These are phyloP conservation scores for Capsicum chinense DNA, from an alignment of 257 asterid genomes.

Conservation along the genomic window DNA sequence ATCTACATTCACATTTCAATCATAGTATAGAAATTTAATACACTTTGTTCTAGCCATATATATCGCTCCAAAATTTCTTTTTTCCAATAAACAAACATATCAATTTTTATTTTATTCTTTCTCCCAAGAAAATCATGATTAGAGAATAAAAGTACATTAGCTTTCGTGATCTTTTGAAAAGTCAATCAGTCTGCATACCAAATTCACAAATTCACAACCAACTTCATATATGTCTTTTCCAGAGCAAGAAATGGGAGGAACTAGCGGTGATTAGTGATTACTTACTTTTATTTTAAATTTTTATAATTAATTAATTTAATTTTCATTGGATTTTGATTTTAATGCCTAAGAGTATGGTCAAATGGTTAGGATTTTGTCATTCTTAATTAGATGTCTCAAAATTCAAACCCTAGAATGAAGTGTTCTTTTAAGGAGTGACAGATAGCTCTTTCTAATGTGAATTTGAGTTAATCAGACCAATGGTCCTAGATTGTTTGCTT, in stretches of 20 bases:
- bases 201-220: not conserved
- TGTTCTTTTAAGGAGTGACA: not conserved
- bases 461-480: too few relatives aligned
- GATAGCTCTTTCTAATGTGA: too few relatives aligned
- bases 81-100: not conserved
- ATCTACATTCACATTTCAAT: not conserved
- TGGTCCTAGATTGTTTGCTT: too few relatives aligned
- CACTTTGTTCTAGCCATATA: not conserved
- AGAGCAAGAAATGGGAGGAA: not conserved
- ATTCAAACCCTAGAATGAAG: not conserved
- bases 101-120: not conserved
- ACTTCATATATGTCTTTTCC: not conserved
- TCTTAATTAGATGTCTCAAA: not conserved
- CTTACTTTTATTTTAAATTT: not conserved
- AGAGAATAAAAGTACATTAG: constrained; percentile 26
- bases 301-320: not conserved
- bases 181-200: not conserved
- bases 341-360: not conserved
- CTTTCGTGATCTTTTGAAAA: constrained; percentile 28
- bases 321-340: not conserved
- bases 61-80: not conserved
- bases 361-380: not conserved
- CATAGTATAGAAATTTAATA: not conserved
- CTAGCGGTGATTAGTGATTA: not conserved
- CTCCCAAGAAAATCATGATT: not conserved